phyloP scores from a whole-genome alignment of 208 protist species.

The Pavlovales sp. region DNA sequence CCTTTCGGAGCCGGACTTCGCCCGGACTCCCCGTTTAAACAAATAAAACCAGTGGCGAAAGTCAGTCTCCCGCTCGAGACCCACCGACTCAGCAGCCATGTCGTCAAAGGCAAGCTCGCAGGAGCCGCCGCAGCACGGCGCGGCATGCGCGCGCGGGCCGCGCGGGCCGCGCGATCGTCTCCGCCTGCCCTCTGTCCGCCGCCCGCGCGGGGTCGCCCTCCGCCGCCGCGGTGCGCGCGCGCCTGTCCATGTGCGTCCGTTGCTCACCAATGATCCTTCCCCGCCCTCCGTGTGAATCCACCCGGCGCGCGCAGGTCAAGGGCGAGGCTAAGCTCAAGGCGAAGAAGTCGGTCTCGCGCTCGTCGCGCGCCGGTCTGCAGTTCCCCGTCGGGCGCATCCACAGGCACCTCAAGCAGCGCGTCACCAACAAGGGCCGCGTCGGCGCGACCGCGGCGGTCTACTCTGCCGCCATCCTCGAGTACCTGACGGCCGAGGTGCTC shows the following conservation, averaged over 20 bases:
- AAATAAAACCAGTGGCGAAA: too few relatives aligned
- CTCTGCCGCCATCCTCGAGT: constrained; percentile 96
- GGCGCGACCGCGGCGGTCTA: constrained; percentile 95
- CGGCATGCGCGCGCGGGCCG: too few relatives aligned
- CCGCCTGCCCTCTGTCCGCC: too few relatives aligned
- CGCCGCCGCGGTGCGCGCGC: too few relatives aligned
- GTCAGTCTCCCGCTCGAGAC: too few relatives aligned
- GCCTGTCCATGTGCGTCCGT: too few relatives aligned
- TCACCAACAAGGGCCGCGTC: constrained; percentile 86
- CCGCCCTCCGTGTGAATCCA: too few relatives aligned
- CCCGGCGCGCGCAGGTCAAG: constrained; percentile 11
- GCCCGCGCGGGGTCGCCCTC: neutral
- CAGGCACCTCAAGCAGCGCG: constrained; percentile 89
- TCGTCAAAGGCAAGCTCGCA: too few relatives aligned
- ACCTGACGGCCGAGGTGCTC: constrained; percentile 94
- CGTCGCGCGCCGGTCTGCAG: constrained; percentile 76
- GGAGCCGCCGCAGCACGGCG: neutral
- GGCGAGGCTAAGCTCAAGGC: constrained; percentile 44
- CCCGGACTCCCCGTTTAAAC: too few relatives aligned
- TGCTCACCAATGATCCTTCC: too few relatives aligned
- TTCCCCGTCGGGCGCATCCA: constrained; percentile 97
- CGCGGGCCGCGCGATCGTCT: neutral
- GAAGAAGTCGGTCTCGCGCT: constrained; percentile 75
- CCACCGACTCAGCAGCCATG: too few relatives aligned
- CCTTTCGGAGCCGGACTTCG: too few relatives aligned